Conservation (phyloP, 345 rosid species). For the Eucalyptus polybractea region DNA sequence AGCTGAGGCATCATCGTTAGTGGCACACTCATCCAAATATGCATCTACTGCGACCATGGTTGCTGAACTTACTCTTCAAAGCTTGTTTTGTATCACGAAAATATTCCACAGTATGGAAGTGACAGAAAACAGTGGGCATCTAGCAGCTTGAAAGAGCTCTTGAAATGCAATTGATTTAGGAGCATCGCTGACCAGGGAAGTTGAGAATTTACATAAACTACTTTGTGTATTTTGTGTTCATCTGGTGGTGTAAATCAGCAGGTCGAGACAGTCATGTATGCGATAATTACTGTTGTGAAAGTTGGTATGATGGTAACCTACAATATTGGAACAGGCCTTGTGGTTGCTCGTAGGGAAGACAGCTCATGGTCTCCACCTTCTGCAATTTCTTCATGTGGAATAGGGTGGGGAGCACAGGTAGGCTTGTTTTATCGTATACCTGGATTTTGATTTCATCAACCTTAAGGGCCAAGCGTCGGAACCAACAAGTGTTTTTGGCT, state of each 20-base stretch:
- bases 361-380: conserved; percentile 99
- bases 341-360: conserved; percentile 77
- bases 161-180: not conserved
- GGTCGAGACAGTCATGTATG: not conserved
- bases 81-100: not conserved
- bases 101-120: not conserved
- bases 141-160: not conserved
- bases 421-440: not conserved
- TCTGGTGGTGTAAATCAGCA: not conserved
- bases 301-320: conserved; percentile 87
- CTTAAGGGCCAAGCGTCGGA: not conserved
- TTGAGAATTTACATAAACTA: not conserved
- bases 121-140: not conserved
- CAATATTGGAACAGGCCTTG: conserved; percentile 87
- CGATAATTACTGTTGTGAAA: conserved; percentile 69
- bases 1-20: not conserved
- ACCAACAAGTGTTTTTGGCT: not conserved
- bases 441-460: not conserved
- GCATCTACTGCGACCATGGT: not conserved
- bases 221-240: not conserved
- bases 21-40: not conserved
- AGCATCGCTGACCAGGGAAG: not conserved
- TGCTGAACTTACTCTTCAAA: not conserved
- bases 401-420: not conserved
- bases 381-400: not conserved